Evolutionary conservation across 306 rosid species (phyloP).

Genomic region (Canavalia ensiformis): DNA sequence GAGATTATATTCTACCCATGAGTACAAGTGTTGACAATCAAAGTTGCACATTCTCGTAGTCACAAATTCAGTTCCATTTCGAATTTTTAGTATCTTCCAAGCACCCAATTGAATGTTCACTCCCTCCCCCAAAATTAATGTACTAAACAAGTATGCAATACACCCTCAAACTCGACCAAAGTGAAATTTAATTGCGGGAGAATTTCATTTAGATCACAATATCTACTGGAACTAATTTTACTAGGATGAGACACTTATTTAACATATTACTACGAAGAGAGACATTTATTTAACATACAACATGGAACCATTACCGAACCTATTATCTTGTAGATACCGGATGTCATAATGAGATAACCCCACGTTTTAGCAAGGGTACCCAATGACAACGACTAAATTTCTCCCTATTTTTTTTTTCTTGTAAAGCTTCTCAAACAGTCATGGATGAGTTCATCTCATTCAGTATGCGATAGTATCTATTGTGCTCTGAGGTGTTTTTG

Average conservation of each 20-base stretch:
- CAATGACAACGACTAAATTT: constrained; percentile 23
- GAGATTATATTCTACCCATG: neutral
- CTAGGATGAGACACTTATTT: constrained; percentile 31
- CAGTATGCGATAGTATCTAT: constrained; percentile 74
- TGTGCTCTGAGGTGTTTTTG: constrained; percentile 73
- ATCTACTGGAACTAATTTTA: constrained; percentile 16
- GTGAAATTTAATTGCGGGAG: neutral
- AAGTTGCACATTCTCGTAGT: neutral
- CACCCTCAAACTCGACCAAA: constrained; percentile 6
- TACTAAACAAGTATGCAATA: constrained; percentile 13
- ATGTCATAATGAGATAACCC: constrained; percentile 26
- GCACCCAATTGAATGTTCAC: neutral
- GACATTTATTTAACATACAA: constrained; percentile 45
- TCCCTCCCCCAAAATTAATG: neutral
- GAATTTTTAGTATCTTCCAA: neutral
- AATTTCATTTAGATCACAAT: constrained; percentile 28
- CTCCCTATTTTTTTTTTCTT: neutral
- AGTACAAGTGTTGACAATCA: neutral
- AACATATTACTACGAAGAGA: constrained; percentile 4
- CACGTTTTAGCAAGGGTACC: constrained; percentile 16
- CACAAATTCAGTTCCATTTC: neutral
- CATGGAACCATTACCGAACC: constrained; percentile 36
- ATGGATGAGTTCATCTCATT: constrained; percentile 73
- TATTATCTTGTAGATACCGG: constrained; percentile 14
- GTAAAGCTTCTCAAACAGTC: constrained; percentile 58